Conservation (phyloP, 2,329 filamentous ascomycete genomes). For the Akanthomyces uredinophilus region DNA sequence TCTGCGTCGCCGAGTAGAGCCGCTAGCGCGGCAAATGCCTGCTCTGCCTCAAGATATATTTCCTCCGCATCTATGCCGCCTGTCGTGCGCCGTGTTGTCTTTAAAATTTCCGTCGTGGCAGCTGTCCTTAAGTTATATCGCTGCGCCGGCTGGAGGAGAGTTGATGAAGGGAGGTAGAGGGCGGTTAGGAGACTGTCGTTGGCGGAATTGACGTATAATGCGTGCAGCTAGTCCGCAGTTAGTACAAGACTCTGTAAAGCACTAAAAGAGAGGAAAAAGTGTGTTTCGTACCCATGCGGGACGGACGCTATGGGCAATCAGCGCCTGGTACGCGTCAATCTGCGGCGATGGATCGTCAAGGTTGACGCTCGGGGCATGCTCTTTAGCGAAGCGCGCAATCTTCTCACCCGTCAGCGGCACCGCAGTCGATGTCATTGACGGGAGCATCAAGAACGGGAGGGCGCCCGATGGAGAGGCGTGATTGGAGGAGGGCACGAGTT, state of each 20-base stretch:
- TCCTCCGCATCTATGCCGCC: slow-evolving; percentile 26
- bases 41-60: slow-evolving; percentile 39
- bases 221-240: slow-evolving; percentile 54
- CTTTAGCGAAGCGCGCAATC: slow-evolving; percentile 63
- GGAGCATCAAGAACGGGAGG: slow-evolving; percentile 73
- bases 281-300: slow-evolving; percentile 66
- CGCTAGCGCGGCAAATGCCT: slow-evolving; percentile 44
- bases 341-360: slow-evolving; percentile 49
- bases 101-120: slow-evolving; percentile 69
- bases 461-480: slow-evolving; percentile 85
- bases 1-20: slow-evolving; percentile 32
- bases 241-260: no score
- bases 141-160: slow-evolving; percentile 59
- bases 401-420: slow-evolving; percentile 46
- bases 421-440: neutral
- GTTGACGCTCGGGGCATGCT: slow-evolving; percentile 29
- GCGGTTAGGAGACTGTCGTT: slow-evolving; percentile 64
- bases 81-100: slow-evolving; percentile 42
- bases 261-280: no score
- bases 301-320: slow-evolving; percentile 72
- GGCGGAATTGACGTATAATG: slow-evolving; percentile 67
- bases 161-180: slow-evolving; percentile 67
- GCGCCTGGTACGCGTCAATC: slow-evolving; percentile 70
- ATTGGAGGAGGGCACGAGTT: slow-evolving; percentile 71
- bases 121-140: slow-evolving; percentile 64